phyloP scores from a whole-genome alignment of 2,329 filamentous ascomycete genomes.

The Colletotrichum somersetense region DNA sequence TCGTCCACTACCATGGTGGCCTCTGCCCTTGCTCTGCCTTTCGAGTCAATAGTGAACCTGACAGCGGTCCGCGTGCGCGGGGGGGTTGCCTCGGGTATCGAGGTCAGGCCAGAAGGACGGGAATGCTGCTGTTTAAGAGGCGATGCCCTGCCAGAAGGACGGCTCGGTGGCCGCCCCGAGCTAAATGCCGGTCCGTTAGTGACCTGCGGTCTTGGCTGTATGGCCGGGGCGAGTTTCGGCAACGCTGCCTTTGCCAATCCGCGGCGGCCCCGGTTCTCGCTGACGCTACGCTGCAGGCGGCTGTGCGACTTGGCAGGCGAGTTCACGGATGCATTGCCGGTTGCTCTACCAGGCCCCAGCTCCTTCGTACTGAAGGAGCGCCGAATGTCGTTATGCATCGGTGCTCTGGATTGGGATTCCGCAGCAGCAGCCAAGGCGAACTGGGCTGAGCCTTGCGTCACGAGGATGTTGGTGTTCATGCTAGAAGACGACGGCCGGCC shows the following conservation, averaged over 20 bases:
- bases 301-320: constrained; percentile 65
- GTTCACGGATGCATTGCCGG: constrained; percentile 57
- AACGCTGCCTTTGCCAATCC: constrained; percentile 55
- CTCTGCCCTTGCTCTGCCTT: constrained; percentile 69
- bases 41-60: constrained; percentile 73
- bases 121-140: constrained; percentile 65
- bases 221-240: constrained; percentile 62
- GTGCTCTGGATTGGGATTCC: constrained; percentile 41
- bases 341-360: constrained; percentile 55
- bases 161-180: constrained; percentile 51
- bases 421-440: constrained; percentile 39
- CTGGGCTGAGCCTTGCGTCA: constrained; percentile 43
- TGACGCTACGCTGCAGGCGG: constrained; percentile 65
- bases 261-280: constrained; percentile 65
- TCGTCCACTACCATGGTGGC: constrained; percentile 60
- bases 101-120: constrained; percentile 64
- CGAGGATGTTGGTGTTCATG: constrained; percentile 55
- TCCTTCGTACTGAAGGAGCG: constrained; percentile 62
- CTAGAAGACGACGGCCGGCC: constrained; percentile 63
- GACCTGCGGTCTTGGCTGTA: constrained; percentile 52
- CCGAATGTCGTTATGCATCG: constrained; percentile 55
- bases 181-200: constrained; percentile 49
- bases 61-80: constrained; percentile 67
- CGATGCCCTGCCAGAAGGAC: constrained; percentile 63
- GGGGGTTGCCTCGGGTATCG: constrained; percentile 67